Evolutionary conservation across 495 filamentous ascomycete genomes (phyloP), one percentile per base, ranked within the genome.

Genomic region (Penicillium ucsense): DNA sequence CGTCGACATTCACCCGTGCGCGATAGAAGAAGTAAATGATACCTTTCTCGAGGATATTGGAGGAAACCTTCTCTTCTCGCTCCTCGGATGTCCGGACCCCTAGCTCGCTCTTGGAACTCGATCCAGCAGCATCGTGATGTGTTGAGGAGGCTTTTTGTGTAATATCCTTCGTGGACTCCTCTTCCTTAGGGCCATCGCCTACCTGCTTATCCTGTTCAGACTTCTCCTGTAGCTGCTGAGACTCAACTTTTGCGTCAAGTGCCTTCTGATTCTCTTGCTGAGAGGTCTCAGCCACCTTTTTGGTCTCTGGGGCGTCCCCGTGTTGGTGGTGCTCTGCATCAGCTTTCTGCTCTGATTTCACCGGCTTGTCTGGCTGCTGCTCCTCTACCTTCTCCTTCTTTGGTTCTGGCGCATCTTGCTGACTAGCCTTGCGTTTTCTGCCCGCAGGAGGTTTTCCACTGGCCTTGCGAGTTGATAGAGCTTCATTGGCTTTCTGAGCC

Each of bases 11-110:
- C 44, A 95, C 87, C 28, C 88, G 81, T 7, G 79, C 79, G 37
- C 89, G 83, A 60, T 82, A 83, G 72, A 95, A 95, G 76, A 95
- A 94, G 72, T 95, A 95, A 52, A 97, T 86, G 52, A 95, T 77
- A 3, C 90, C 91, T 54, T 95, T 95, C 57, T 97, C 91, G 8
- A 95, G 72, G 30, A 92, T 80, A 45, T 70, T 87, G n/a, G 85
- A 83, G 0, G 89, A 79, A 5, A 82, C 70, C 2, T 54, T 65
- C 46, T 74, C 69, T 56, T 78, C 81, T 53, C 74, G 74, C 54
- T 74, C 56, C 12, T 70, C 53, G 4, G 72, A 70, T 34, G 58
- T 64, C 44, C 50, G 63, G 9, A 71, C 51, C 0, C 63, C 60
- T 27, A 48, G 38, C 27, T 65, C 63, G 8, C 46, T 43, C 3